Conservation (phyloP, 23 red algal species). For the Agarophyton chilense region DNA sequence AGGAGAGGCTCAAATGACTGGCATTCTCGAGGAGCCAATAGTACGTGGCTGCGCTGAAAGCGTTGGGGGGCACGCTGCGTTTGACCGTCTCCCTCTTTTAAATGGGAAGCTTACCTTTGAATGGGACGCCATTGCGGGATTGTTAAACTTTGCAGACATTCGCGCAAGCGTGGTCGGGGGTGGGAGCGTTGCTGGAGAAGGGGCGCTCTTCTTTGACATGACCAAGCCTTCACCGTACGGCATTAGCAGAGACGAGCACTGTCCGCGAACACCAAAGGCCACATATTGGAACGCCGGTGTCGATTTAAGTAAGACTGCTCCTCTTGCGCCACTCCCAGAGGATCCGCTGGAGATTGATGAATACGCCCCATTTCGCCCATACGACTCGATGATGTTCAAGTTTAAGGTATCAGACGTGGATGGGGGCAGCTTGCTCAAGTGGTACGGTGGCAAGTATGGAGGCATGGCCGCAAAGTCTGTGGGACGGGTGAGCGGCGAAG, state of each 20-base stretch:
- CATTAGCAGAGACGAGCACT: conserved; percentile 45
- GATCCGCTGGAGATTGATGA: conserved; percentile 62
- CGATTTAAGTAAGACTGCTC: background rate
- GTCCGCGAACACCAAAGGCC: conserved; percentile 49
- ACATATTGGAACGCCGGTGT: conserved; percentile 21
- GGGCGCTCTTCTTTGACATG: conserved; percentile 75
- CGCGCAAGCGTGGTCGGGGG: conserved; percentile 51
- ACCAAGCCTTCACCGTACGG: conserved; percentile 52
- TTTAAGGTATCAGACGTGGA: conserved; percentile 43
- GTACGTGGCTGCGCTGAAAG: conserved; percentile 64
- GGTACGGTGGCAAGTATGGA: conserved; percentile 48
- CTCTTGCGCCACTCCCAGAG: conserved; percentile 24
- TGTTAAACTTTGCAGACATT: conserved; percentile 56
- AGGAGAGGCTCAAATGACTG: conserved; percentile 75
- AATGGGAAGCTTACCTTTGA: conserved; percentile 50
- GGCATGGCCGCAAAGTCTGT: conserved; percentile 42
- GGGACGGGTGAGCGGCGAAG: conserved; percentile 61
- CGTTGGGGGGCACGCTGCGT: conserved; percentile 18
- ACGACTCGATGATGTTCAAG: conserved; percentile 68
- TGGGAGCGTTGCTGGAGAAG: conserved; percentile 47
- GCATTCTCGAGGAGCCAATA: conserved; percentile 76
- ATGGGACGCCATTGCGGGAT: conserved; percentile 70
- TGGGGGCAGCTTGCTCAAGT: conserved; percentile 57
- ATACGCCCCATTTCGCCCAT: conserved; percentile 42
- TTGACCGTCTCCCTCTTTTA: conserved; percentile 66